phyloP scores from a whole-genome alignment of 495 filamentous ascomycete species.

The Penicillium longicatenatum region DNA sequence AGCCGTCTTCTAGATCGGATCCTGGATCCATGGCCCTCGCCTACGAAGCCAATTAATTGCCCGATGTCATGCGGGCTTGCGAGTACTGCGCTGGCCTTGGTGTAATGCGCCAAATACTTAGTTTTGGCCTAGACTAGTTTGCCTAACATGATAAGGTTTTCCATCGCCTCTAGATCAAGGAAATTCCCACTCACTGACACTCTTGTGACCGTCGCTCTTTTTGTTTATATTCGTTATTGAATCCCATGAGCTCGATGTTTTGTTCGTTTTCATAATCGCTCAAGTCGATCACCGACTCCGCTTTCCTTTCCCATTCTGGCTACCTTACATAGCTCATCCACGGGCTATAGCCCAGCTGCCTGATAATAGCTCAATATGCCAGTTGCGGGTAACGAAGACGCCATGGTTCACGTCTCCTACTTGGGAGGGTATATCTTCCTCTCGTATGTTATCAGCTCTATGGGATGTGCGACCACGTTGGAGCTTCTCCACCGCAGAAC shows the following conservation, averaged over 20 bases:
- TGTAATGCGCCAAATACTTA: not conserved
- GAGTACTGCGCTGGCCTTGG: not conserved
- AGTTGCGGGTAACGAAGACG: conserved; percentile 9
- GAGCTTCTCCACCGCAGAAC: conserved; percentile 81
- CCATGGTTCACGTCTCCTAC: conserved; percentile 44
- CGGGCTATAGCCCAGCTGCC: conserved; percentile 1
- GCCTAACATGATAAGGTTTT: not conserved
- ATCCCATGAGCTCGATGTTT: not conserved
- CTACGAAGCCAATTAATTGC: conserved; percentile 6
- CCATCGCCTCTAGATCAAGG: not conserved
- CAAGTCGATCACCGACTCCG: not conserved
- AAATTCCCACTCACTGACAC: not conserved
- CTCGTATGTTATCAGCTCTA: conserved; percentile 75
- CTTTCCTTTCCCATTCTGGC: not conserved
- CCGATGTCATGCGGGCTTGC: conserved; percentile 2
- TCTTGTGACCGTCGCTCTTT: not conserved
- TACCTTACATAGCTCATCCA: not conserved
- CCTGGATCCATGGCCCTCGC: conserved; percentile 5
- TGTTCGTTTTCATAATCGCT: not conserved
- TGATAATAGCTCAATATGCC: conserved; percentile 22
- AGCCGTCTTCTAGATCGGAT: conserved; percentile 11
- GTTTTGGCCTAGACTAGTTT: not conserved
- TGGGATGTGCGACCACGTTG: conserved; percentile 76
- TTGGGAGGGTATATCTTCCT: conserved; percentile 65
- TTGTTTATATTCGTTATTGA: conserved; percentile 1